phyloP scores from a whole-genome alignment of 805 yeast genomes.

The Zygotorulaspora sp. region DNA sequence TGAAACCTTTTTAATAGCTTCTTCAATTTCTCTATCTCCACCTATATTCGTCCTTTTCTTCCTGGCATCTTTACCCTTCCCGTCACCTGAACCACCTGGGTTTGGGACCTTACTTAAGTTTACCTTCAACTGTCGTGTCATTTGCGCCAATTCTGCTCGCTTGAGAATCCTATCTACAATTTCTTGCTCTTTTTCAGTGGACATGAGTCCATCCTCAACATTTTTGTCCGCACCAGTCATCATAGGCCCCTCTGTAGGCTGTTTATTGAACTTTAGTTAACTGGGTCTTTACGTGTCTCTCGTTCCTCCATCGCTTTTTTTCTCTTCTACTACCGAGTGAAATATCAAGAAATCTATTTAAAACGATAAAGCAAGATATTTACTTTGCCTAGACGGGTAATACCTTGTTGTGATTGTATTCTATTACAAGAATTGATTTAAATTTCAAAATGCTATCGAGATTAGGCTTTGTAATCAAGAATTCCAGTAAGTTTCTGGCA shows the following conservation, averaged over 20 bases:
- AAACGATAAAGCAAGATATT: no score
- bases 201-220: constrained; percentile 10
- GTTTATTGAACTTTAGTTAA: neutral
- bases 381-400: constrained; percentile 8
- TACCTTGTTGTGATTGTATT: no score
- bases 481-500: no score
- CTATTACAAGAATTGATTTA: neutral
- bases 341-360: no score
- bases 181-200: constrained; percentile 33
- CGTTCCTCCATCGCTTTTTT: constrained; percentile 4
- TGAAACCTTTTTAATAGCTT: constrained; percentile 14
- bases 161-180: constrained; percentile 32
- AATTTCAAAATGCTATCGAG: constrained; percentile 4
- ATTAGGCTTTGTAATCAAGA: neutral
- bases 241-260: neutral
- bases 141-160: constrained; percentile 36
- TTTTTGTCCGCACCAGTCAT: constrained; percentile 4
- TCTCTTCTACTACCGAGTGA: neutral
- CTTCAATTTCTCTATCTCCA: constrained; percentile 10
- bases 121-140: constrained; percentile 34
- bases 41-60: constrained; percentile 13
- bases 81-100: constrained; percentile 7
- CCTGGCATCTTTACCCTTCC: constrained; percentile 3
- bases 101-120: constrained; percentile 32
- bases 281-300: constrained; percentile 6